These are phyloP conservation scores for Blastocystis sp. DNA, from an alignment of 352 stramenopile genomes.

Conservation along the genomic window DNA sequence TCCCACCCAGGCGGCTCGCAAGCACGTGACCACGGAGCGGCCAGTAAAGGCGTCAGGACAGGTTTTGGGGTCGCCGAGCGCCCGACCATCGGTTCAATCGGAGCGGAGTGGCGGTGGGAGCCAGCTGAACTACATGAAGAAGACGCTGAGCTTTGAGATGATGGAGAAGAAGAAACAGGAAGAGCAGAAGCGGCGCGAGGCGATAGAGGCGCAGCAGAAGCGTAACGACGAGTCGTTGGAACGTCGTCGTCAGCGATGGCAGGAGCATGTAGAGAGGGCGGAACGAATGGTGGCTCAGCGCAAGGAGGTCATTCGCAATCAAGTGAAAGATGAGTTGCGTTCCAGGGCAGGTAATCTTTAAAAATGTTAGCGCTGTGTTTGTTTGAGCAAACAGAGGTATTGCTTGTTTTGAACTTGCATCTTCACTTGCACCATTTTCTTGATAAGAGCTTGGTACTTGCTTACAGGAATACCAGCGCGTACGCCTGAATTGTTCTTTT, in stretches of 20 bases:
- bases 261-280: background rate
- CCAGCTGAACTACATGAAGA: background rate
- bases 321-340: constrained; percentile 11
- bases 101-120: background rate
- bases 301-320: background rate
- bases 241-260: background rate
- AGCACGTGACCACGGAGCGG: background rate
- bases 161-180: background rate
- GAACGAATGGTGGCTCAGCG: background rate
- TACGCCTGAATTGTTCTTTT: background rate
- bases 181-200: background rate
- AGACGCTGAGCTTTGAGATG: background rate
- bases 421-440: constrained; percentile 43
- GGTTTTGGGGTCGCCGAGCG: background rate
- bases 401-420: constrained; percentile 30
- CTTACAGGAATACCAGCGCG: background rate
- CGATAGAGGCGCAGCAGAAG: background rate
- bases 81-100: background rate
- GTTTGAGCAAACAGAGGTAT: constrained; percentile 27
- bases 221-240: background rate
- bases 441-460: constrained; percentile 35
- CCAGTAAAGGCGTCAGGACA: background rate
- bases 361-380: background rate
- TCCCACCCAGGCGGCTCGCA: background rate
- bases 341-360: no score